These are phyloP conservation scores for Neonothopanus nambi DNA, from an alignment of 1,284 basidiomycete species.

Conservation along the genomic window DNA sequence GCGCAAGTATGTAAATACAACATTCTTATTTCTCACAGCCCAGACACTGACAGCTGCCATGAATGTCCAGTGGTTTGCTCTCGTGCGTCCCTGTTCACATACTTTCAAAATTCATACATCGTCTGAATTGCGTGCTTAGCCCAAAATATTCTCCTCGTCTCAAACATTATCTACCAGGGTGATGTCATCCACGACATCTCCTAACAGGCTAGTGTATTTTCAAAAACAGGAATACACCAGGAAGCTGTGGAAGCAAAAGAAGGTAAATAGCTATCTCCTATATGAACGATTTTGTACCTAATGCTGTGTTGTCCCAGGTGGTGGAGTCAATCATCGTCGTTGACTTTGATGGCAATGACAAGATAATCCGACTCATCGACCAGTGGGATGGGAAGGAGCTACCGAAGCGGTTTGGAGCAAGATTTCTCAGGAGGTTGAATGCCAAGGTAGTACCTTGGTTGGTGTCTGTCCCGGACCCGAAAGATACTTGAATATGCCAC, in stretches of 20 bases:
- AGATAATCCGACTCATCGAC: constrained; percentile 60
- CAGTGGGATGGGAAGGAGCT: constrained; percentile 63
- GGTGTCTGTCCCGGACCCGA: constrained; percentile 36
- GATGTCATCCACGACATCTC: constrained; percentile 53
- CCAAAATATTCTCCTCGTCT: constrained; percentile 54
- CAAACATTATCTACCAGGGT: constrained; percentile 53
- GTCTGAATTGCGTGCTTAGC: constrained; percentile 33
- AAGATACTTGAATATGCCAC: constrained; percentile 16
- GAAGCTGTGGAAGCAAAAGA: constrained; percentile 51
- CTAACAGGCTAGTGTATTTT: constrained; percentile 58
- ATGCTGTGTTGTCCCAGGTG: constrained; percentile 24
- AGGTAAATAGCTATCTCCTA: constrained; percentile 35
- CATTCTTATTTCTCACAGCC: constrained; percentile 10
- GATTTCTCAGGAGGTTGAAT: constrained; percentile 47
- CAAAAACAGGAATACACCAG: constrained; percentile 65
- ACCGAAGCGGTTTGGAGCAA: constrained; percentile 46
- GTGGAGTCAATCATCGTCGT: constrained; percentile 64
- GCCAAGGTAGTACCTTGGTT: constrained; percentile 54
- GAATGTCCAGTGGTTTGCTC: constrained; percentile 53
- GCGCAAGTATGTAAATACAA: constrained; percentile 44
- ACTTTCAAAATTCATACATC: no score
- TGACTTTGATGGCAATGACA: constrained; percentile 62
- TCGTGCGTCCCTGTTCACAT: constrained; percentile 40
- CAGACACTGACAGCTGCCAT: background rate
- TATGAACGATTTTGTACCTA: background rate